phyloP scores from a whole-genome alignment of 2,329 filamentous ascomycete genomes.

The Echinosphaeria canescens region DNA sequence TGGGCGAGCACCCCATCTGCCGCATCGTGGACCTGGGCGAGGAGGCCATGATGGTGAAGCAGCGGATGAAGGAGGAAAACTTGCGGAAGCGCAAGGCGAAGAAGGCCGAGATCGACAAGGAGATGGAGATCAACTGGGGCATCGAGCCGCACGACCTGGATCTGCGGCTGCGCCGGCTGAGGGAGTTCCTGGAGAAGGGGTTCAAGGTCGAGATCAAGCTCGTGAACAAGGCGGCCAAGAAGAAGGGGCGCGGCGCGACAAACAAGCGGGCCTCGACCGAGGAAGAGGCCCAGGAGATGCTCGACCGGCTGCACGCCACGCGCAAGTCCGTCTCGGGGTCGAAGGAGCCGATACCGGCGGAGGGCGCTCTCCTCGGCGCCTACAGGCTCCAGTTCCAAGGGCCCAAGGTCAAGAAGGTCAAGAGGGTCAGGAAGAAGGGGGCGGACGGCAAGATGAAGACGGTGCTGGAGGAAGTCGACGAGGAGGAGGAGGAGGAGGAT shows the following conservation, averaged over 20 bases:
- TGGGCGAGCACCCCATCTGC: too few species aligned
- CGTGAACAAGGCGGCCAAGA: slow-evolving; percentile 25
- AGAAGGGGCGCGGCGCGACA: too few species aligned
- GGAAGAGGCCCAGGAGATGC: slow-evolving; percentile 36
- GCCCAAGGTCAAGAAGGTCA: neutral
- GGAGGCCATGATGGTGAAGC: too few species aligned
- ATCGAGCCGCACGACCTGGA: slow-evolving; percentile 55
- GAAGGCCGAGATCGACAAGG: slow-evolving; percentile 32
- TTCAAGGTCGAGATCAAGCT: slow-evolving; percentile 54
- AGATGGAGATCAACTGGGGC: slow-evolving; percentile 79
- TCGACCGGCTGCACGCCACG: slow-evolving; percentile 18
- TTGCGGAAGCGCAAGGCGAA: slow-evolving; percentile 19
- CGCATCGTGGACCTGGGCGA: slow-evolving; percentile 40
- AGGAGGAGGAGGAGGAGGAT: too few species aligned
- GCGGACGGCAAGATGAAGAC: too few species aligned
- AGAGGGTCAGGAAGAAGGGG: too few species aligned
- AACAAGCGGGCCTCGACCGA: slow-evolving; percentile 30
- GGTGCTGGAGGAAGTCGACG: too few species aligned
- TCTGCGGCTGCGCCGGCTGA: slow-evolving; percentile 46
- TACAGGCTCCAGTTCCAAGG: too few species aligned
- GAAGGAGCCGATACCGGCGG: slow-evolving; percentile 16
- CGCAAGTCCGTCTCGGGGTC: slow-evolving; percentile 12
- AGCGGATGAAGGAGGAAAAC: slow-evolving; percentile 17
- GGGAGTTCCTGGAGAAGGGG: slow-evolving; percentile 51
- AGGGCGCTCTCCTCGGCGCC: too few species aligned